Conservation (phyloP, 108 stramenopile species). For the Mayamaea pseudoterrestris region DNA sequence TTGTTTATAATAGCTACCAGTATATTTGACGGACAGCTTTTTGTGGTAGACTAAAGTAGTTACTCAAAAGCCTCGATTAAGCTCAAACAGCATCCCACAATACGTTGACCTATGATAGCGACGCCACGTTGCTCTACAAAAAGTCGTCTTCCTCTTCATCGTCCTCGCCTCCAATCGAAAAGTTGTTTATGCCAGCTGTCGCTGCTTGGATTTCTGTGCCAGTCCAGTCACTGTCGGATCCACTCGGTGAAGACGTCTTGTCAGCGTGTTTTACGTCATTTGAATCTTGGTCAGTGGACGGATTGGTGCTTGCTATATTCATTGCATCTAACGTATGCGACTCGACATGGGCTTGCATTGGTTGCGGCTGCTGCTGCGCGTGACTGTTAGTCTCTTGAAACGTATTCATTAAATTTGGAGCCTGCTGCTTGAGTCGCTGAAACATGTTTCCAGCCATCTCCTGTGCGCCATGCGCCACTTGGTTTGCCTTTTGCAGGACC, state of each 20-base stretch:
- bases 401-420: not conserved
- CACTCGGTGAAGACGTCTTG: not conserved
- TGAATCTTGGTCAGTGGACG: not conserved
- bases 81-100: too few species aligned
- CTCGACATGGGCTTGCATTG: not conserved
- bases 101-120: too few species aligned
- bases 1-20: too few species aligned
- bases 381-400: not conserved
- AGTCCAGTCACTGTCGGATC: slow-evolving; percentile 18
- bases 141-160: too few species aligned
- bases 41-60: too few species aligned
- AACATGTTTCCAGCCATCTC: slow-evolving; percentile 16
- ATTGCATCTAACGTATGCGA: not conserved
- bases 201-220: slow-evolving; percentile 17
- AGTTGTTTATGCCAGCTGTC: slow-evolving; percentile 26
- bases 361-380: not conserved
- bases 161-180: slow-evolving; percentile 34
- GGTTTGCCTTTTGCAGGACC: slow-evolving; percentile 19
- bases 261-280: not conserved
- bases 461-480: slow-evolving; percentile 3
- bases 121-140: too few species aligned
- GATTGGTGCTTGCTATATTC: slow-evolving; percentile 6
- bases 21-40: too few species aligned
- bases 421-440: slow-evolving; percentile 10
- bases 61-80: too few species aligned